A percentile compares a stretch with the other conserved stretches of the same genome.
Conservation (phyloP, 2,329 filamentous ascomycete species). For the Colletotrichum sp. region DNA sequence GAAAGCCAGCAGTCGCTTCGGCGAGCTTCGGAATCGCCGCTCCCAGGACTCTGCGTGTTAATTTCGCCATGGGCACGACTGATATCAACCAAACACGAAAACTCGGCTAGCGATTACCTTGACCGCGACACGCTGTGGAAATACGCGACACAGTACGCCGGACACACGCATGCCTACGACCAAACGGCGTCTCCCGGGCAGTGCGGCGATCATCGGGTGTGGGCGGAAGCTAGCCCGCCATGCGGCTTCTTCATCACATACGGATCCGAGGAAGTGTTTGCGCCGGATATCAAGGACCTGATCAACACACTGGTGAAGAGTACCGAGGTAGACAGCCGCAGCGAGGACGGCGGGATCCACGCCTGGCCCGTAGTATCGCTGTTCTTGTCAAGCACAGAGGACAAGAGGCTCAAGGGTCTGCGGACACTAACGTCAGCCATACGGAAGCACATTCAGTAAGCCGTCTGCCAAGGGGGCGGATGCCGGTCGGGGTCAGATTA, state of each 20-base stretch:
- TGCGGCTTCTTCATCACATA: constrained; percentile 74
- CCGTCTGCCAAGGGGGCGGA: neutral
- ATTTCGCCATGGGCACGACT: constrained; percentile 85
- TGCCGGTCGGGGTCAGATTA: constrained; percentile 57
- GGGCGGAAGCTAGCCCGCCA: constrained; percentile 69
- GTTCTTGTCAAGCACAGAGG: constrained; percentile 56
- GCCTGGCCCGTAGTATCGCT: constrained; percentile 79
- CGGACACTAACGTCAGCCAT: constrained; percentile 30
- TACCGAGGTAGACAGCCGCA: constrained; percentile 59
- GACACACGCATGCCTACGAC: constrained; percentile 42
- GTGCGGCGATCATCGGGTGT: constrained; percentile 69
- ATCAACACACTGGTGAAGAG: constrained; percentile 59
- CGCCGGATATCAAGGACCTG: constrained; percentile 69
- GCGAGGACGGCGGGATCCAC: constrained; percentile 73
- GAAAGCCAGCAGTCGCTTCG: constrained; percentile 7
- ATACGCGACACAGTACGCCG: constrained; percentile 75
- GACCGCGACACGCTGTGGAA: constrained; percentile 68
- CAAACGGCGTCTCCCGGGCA: constrained; percentile 67
- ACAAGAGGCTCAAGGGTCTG: constrained; percentile 58
- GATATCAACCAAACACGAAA: constrained; percentile 68
- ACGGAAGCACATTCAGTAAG: constrained; percentile 14
- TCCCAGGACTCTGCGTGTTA: constrained; percentile 64
- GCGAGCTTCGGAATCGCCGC: constrained; percentile 24
- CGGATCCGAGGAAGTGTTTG: constrained; percentile 80
- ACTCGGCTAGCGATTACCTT: constrained; percentile 78